Conservation (phyloP, 768 basidiomycete genomes). For the Termitomyces sp. region DNA sequence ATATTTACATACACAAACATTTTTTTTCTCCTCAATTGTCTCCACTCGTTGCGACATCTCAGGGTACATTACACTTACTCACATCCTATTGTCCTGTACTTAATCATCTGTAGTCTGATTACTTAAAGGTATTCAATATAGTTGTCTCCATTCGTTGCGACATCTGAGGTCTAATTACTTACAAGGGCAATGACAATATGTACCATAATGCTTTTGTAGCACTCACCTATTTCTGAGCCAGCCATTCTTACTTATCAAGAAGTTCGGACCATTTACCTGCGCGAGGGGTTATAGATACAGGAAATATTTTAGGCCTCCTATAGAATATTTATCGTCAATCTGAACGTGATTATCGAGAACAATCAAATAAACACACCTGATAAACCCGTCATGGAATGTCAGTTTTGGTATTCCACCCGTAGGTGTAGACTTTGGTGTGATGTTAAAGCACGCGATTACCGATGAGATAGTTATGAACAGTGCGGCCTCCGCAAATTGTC, state of each 20-base stretch:
- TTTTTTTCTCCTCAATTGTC: no score
- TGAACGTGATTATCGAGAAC: neutral
- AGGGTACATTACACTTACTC: no score
- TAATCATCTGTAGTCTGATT: no score
- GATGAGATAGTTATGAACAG: slow-evolving; percentile 17
- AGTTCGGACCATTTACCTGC: neutral
- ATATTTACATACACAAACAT: no score
- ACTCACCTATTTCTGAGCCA: no score
- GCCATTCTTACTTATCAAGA: slow-evolving; percentile 2
- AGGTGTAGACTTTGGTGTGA: neutral
- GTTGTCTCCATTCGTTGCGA: no score
- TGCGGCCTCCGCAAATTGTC: slow-evolving; percentile 18
- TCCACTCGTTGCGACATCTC: no score
- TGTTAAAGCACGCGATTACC: slow-evolving; percentile 12
- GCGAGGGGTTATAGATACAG: slow-evolving; percentile 1
- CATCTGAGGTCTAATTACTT: no score
- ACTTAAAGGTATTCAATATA: no score
- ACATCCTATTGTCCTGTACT: no score
- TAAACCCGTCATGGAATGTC: slow-evolving; percentile 5
- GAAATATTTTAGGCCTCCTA: slow-evolving; percentile 3
- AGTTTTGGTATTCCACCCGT: neutral
- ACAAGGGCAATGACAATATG: no score
- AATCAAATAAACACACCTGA: slow-evolving; percentile 6
- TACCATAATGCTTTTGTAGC: no score
- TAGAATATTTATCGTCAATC: neutral